A percentile compares a stretch with the other conserved stretches of the same genome.
Evolutionary conservation across 345 rosid species (phyloP).

Genomic region (Melaleuca quinquenervia): DNA sequence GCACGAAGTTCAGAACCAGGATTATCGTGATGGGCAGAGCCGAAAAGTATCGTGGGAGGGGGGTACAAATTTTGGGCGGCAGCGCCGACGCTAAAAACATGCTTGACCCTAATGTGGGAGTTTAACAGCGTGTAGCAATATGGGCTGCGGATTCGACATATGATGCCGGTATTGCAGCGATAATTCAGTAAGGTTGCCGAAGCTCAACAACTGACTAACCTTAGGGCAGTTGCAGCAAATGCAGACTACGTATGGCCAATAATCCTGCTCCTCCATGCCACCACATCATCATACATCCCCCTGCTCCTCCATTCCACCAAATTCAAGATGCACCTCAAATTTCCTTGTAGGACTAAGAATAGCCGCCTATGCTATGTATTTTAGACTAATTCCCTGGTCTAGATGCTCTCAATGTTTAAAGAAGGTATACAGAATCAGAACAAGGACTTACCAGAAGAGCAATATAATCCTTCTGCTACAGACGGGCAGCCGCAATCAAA

Average conservation of each 20-base stretch:
- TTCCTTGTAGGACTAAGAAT: neutral
- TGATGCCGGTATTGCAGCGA: neutral
- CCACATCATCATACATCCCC: neutral
- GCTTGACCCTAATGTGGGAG: neutral
- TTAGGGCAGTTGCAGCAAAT: neutral
- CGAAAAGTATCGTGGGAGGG: rapidly evolving
- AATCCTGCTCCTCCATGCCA: neutral
- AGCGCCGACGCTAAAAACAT: neutral
- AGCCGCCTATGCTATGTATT: neutral
- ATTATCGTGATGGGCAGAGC: neutral
- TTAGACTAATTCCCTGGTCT: neutral
- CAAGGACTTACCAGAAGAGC: neutral
- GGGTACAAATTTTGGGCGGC: neutral
- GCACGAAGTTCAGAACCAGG: neutral
- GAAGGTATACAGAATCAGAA: neutral
- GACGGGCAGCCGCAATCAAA: neutral
- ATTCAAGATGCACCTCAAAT: neutral
- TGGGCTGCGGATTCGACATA: neutral
- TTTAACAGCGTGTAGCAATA: neutral
- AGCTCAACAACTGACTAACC: neutral
- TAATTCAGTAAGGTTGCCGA: neutral
- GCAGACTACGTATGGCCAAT: neutral
- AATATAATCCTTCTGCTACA: neutral
- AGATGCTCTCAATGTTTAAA: neutral
- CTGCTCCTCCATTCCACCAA: neutral